Base-by-base conservation (phyloP, 2,329 filamentous ascomycete genomes). In the Pseudogymnoascus sp. region DNA sequence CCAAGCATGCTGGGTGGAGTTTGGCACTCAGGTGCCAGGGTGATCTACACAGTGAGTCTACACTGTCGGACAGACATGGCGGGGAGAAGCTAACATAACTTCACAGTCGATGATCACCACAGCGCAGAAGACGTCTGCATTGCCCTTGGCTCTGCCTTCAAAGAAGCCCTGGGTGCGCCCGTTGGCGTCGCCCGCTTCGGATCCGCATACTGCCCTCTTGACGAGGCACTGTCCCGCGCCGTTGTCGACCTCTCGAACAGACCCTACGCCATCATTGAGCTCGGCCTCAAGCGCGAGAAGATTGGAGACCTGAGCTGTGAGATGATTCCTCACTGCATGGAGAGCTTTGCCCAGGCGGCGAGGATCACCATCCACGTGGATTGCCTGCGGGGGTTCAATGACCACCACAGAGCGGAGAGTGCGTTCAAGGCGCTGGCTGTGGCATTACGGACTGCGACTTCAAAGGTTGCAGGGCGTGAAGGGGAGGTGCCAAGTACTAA, bases 401-500 rank as follows among this genome's bases (percentile, higher is more conserved):
- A 97, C 76, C 94, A 97, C 76, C 94, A 97, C 78, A 82, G 92
- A 62, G 92, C 94, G 8, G 94, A 97, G 83, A 94, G 89, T 73
- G 94, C 93, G 14, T 97, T 99, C 77, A 99, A 99, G 82, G 94
- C 94, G 53, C 76, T 97, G 67, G 94, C 94, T 0, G 85, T 97
- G 47, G 94, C 94, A 6, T 81, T 95, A 61, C 82, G 88, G 68
- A 82, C 83, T 74, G 94, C 94, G 8, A 93, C 87, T 57, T 82
- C 82, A 58, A 82, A 85, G 68, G 85, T 93, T 33, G 83, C 84
- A 41, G 91, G 90, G 9, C 87, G 88, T 72, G 91, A 95, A 75
- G 91, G 91, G 2, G 94, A 99, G 80, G 86, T 97, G 25, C 90
- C 92, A 60, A 97, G 92, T 77, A 97, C 93, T 7, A 97, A 97